Evolutionary conservation across 2,329 filamentous ascomycete genomes (phyloP).

Genomic region (Myriosclerotinia scirpicola): DNA sequence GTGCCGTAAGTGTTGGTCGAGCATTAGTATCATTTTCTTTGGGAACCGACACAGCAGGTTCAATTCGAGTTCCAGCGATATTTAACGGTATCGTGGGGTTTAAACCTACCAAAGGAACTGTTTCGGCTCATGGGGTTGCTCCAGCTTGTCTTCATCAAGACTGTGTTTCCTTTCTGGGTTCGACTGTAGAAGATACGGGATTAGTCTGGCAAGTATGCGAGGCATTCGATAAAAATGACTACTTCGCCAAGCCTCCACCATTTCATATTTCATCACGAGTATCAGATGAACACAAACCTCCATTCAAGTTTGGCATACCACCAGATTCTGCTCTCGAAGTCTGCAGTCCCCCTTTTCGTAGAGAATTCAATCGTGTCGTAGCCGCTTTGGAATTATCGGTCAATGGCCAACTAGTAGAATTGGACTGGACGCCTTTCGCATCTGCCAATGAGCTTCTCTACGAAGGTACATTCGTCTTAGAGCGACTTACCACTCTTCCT

Average conservation of each 20-base stretch:
- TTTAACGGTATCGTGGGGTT: conserved; percentile 52
- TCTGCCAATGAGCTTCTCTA: conserved; percentile 53
- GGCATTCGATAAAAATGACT: conserved; percentile 49
- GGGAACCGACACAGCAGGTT: conserved; percentile 55
- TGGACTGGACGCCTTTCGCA: conserved; percentile 49
- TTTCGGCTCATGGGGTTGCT: conserved; percentile 48
- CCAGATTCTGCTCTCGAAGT: conserved; percentile 45
- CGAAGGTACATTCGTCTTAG: conserved; percentile 52
- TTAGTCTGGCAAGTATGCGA: conserved; percentile 50
- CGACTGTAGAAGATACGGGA: conserved; percentile 48
- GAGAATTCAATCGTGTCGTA: conserved; percentile 47
- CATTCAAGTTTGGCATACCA: conserved; percentile 53
- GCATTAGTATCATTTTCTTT: conserved; percentile 54
- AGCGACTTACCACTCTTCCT: conserved; percentile 47
- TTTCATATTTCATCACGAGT: background rate
- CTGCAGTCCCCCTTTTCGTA: conserved; percentile 45
- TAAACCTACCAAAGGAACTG: conserved; percentile 51
- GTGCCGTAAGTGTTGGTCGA: conserved; percentile 51
- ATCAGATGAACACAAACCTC: conserved; percentile 33
- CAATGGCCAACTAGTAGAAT: conserved; percentile 34
- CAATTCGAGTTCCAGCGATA: conserved; percentile 50
- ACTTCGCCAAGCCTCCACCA: conserved; percentile 47
- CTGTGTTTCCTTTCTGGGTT: conserved; percentile 51
- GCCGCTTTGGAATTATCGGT: conserved; percentile 43
- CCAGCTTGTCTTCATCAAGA: conserved; percentile 56